These are phyloP conservation scores for Colletotrichum sidae DNA, from an alignment of 2,329 filamentous ascomycete species.

Conservation along the genomic window DNA sequence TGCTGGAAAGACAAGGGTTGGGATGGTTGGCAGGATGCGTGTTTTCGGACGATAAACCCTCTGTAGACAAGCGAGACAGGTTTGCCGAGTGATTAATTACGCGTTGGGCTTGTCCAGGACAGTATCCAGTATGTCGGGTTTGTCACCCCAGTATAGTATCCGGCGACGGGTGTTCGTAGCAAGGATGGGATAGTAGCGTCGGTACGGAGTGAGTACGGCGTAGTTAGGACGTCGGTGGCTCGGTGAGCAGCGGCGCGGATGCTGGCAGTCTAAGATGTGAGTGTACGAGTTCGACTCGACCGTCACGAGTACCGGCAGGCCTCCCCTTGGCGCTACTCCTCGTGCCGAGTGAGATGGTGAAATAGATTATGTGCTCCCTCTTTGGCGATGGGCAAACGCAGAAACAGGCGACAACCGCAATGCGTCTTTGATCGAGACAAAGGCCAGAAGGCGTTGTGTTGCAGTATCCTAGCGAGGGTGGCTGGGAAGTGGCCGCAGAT, in stretches of 20 bases:
- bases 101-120: slow-evolving; percentile 31
- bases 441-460: slow-evolving; percentile 17
- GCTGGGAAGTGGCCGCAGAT: slow-evolving; percentile 30
- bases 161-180: slow-evolving; percentile 23
- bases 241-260: neutral
- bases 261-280: slow-evolving; percentile 5
- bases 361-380: neutral
- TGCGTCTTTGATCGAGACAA: too few species aligned
- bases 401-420: slow-evolving; percentile 13
- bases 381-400: slow-evolving; percentile 13
- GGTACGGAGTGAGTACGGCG: slow-evolving; percentile 1
- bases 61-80: slow-evolving; percentile 28
- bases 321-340: slow-evolving; percentile 8
- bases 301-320: slow-evolving; percentile 7
- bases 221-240: neutral
- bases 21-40: slow-evolving; percentile 19
- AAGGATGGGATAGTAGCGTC: slow-evolving; percentile 4
- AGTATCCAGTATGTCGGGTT: slow-evolving; percentile 16
- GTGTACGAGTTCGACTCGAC: slow-evolving; percentile 5
- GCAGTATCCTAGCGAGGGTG: slow-evolving; percentile 26
- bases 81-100: slow-evolving; percentile 32
- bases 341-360: slow-evolving; percentile 16
- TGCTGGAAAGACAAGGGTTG: slow-evolving; percentile 31
- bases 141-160: slow-evolving; percentile 1
- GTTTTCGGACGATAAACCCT: slow-evolving; percentile 19